phyloP scores from a whole-genome alignment of 2,329 filamentous ascomycete species.

The Hypoxylon sp. region DNA sequence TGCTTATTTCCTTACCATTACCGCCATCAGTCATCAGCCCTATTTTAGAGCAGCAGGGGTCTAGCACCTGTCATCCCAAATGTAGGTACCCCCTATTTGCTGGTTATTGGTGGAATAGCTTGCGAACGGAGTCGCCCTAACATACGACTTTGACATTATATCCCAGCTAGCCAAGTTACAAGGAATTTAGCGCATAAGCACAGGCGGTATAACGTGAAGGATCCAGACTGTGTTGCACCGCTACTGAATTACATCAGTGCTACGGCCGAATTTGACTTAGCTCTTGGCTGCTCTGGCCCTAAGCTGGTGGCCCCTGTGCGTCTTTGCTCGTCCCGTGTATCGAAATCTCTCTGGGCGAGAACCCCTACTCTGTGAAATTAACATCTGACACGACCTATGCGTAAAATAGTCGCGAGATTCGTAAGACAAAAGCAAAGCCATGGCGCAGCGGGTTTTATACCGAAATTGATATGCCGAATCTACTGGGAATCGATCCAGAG shows the following conservation, averaged over 20 bases:
- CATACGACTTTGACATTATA: slow-evolving; percentile 23
- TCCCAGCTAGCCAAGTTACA: slow-evolving; percentile 17
- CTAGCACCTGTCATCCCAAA: slow-evolving; percentile 2
- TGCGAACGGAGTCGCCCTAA: slow-evolving; percentile 17
- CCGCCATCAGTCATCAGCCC: slow-evolving; percentile 21
- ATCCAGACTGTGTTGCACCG: slow-evolving; percentile 38
- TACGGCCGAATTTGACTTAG: slow-evolving; percentile 25
- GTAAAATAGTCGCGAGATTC: slow-evolving; percentile 14
- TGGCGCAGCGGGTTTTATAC: slow-evolving; percentile 20
- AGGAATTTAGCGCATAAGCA: slow-evolving; percentile 8
- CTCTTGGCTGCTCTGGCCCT: background rate
- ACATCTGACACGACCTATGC: slow-evolving; percentile 12
- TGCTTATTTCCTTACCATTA: slow-evolving; percentile 9
- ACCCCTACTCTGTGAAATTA: slow-evolving; percentile 4
- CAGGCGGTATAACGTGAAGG: background rate
- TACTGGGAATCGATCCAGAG: background rate
- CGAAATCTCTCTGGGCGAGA: slow-evolving; percentile 4
- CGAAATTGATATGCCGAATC: slow-evolving; percentile 8
- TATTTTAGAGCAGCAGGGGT: slow-evolving; percentile 15
- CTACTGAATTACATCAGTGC: background rate
- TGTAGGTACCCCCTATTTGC: slow-evolving; percentile 17
- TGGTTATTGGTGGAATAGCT: slow-evolving; percentile 1
- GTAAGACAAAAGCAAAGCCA: slow-evolving; percentile 18
- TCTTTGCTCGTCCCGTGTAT: slow-evolving; percentile 4
- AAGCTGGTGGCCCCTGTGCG: background rate